Percentiles rank a stretch among this genome's conserved stretches.
Conservation (phyloP, 1,284 basidiomycete genomes). For the Irpex rosettiformis region DNA sequence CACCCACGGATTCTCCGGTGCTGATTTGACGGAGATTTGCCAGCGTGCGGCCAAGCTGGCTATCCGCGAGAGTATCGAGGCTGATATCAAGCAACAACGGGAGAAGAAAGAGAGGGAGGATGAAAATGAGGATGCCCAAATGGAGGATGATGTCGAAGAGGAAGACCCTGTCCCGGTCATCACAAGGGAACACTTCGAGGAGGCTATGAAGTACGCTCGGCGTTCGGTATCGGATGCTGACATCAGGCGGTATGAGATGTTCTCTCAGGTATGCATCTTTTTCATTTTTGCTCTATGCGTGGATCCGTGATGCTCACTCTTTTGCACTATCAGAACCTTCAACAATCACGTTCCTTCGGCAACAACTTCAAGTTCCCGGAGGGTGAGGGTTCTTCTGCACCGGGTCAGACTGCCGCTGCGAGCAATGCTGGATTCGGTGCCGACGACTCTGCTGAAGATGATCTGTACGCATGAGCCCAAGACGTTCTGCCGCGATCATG, state of each 20-base stretch:
- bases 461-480: constrained; percentile 73
- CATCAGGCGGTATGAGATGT: constrained; percentile 94
- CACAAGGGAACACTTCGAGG: constrained; percentile 94
- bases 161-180: constrained; percentile 96
- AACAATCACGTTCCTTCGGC: constrained; percentile 86
- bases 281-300: neutral
- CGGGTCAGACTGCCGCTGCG: constrained; percentile 38
- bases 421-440: constrained; percentile 74
- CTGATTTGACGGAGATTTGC: constrained; percentile 98
- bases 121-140: constrained; percentile 58
- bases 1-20: constrained; percentile 99
- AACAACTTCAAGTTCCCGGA: constrained; percentile 98
- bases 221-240: constrained; percentile 93
- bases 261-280: constrained; percentile 58
- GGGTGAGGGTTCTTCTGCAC: constrained; percentile 43
- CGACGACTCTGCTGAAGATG: constrained; percentile 82
- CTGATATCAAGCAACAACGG: constrained; percentile 80
- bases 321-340: constrained; percentile 58
- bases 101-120: constrained; percentile 86
- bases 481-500: neutral
- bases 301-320: neutral
- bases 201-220: constrained; percentile 93
- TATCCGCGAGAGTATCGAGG: constrained; percentile 92
- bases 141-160: constrained; percentile 73
- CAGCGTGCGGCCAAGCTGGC: constrained; percentile 97